Conservation (phyloP, 225 moss, liverwort and hornwort genomes). For the Bryoerythrophyllum caledonicum region DNA sequence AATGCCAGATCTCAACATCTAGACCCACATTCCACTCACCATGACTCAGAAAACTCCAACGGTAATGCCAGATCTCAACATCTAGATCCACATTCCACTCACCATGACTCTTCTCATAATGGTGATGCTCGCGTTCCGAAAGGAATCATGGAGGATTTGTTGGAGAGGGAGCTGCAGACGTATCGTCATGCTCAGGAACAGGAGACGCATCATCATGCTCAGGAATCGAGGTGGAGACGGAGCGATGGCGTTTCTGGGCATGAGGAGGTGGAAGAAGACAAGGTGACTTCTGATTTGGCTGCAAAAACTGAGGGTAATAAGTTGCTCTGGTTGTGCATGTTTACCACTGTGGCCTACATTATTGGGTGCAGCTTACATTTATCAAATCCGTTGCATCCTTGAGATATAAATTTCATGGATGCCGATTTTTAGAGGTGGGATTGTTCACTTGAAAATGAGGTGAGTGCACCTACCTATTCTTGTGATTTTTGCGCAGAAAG, state of each 20-base stretch:
- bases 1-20: conserved; percentile 11
- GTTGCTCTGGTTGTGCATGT: conserved; percentile 78
- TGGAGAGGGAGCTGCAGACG: conserved; percentile 37
- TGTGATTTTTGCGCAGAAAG: too few relatives aligned
- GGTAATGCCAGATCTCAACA: not conserved
- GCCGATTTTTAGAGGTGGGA: conserved; percentile 3
- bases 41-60: too few relatives aligned
- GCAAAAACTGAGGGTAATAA: conserved; percentile 56
- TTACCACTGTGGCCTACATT: conserved; percentile 81
- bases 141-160: conserved; percentile 10
- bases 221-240: too few relatives aligned
- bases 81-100: too few relatives aligned
- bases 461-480: too few relatives aligned
- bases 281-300: not conserved
- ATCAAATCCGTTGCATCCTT: conserved; percentile 81
- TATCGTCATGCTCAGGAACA: not conserved
- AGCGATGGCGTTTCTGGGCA: too few relatives aligned
- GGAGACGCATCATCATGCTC: not conserved
- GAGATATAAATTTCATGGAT: conserved; percentile 46
- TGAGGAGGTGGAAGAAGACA: too few relatives aligned
- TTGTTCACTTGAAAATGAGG: too few relatives aligned
- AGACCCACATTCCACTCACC: too few relatives aligned
- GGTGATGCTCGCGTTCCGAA: conserved; percentile 42
- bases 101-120: not conserved
- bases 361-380: conserved; percentile 84